Base-by-base conservation (phyloP, 495 filamentous ascomycete species). In the Aspergillus biplanus region DNA sequence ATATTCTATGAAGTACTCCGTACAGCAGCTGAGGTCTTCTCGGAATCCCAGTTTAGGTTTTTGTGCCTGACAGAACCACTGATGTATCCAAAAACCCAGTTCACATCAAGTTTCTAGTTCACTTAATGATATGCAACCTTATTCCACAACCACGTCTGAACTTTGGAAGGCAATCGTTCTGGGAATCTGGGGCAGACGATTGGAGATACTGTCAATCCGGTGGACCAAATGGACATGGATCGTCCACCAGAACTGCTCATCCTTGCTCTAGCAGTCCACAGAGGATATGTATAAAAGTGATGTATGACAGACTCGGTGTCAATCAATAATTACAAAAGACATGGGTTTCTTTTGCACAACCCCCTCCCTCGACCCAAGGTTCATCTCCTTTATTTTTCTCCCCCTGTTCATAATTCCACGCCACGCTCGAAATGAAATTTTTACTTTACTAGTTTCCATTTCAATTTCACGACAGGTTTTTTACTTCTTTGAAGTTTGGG, bases 191-290 rank as follows among this genome's bases (percentile, higher is more conserved):
- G 11, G 11, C 11, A 2, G n/a, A 44, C 8, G 5, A 44, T 11
- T 13, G 39, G n/a, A n/a, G 33, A 39, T 39, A 11, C 56, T 32
- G n/a, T 59, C 44, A 50, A 59, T 59, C 18, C 15, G 32, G 13
- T 21, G 46, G 49, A 61, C n/a, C n/a, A n/a, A n/a, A n/a, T n/a
- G n/a, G n/a, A n/a, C n/a, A n/a, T n/a, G n/a, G n/a, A n/a, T n/a
- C n/a, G n/a, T 47, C 39, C 50, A 46, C 37, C 33, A 33, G 7
- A 9, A 6, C 21, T 39, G 37, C 27, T 5, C 48, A 46, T 61
- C 48, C n/a, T 32, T 53, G 16, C 34, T 18, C 33, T 3, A 11
- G 32, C 16, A 1, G 16, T 60, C 13, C 31, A 34, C 32, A 33
- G 18, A 55, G 12, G 21, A 31, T 12, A 46, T 21, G 39, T 44